A percentile compares a stretch with the other conserved stretches of the same genome.
Conservation (phyloP, 2,329 filamentous ascomycete species). For the Sarocladium brachiariae region DNA sequence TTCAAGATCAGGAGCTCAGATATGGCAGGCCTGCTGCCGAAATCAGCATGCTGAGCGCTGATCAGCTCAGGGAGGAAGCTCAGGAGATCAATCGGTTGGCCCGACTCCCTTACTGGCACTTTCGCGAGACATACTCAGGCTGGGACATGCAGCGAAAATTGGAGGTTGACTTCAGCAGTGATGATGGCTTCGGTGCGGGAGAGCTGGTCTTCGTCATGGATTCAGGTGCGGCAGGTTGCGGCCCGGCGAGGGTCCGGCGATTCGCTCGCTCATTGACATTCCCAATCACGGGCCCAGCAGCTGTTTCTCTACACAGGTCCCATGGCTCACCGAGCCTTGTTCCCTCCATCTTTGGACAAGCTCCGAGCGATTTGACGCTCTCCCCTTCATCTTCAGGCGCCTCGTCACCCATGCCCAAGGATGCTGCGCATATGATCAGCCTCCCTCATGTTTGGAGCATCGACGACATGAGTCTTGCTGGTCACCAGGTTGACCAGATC, state of each 20-base stretch:
- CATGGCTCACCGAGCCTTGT: constrained; percentile 8
- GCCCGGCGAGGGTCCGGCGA: constrained; percentile 36
- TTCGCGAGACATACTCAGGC: constrained; percentile 67
- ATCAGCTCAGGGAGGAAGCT: constrained; percentile 69
- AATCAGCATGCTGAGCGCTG: constrained; percentile 45
- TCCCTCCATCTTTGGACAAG: constrained; percentile 25
- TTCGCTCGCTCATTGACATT: constrained; percentile 27
- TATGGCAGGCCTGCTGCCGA: not conserved
- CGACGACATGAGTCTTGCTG: constrained; percentile 41
- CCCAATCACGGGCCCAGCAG: not conserved
- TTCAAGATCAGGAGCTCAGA: constrained; percentile 46
- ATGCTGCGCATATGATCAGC: constrained; percentile 15
- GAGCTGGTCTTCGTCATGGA: constrained; percentile 71
- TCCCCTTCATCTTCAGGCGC: constrained; percentile 1
- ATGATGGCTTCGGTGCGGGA: constrained; percentile 68
- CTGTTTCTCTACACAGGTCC: not conserved
- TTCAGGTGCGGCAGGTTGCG: constrained; percentile 59
- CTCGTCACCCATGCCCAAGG: not conserved
- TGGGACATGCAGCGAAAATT: constrained; percentile 90
- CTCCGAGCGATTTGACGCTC: constrained; percentile 8
- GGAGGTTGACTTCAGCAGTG: constrained; percentile 82
- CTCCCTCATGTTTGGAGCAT: constrained; percentile 25
- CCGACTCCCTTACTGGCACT: constrained; percentile 59
- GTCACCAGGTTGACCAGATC: constrained; percentile 53
- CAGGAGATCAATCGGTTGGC: constrained; percentile 70